Evolutionary conservation across 768 basidiomycete genomes (phyloP), one percentile per base, ranked within the genome.

Genomic region (Crassisporium funariophilum): DNA sequence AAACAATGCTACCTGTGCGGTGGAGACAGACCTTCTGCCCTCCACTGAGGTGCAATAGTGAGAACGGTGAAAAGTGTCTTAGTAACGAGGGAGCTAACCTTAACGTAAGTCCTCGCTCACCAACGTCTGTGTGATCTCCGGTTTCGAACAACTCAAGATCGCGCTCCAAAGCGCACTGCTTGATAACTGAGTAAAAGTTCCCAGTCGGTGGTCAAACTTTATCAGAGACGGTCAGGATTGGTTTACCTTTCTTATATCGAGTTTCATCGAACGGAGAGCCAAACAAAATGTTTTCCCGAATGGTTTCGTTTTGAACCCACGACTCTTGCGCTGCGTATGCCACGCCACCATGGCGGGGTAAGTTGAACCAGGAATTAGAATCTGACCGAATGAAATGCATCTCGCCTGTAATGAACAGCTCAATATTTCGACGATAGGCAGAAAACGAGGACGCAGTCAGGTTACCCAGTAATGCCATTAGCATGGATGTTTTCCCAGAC

Each of bases 281-380:
- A 50, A 94, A 93, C 37, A 86, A 67, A 46, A 94, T 84, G 57
- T 93, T 94, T 29, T 91, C 84, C 71, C 68, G 73, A 42, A 88
- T 85, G 0, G 86, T 88, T 46, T 83, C 85, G 53, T 86, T 90
- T 62, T 84, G 77, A 9, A 90, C 81, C 88, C 88, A 93, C 2
- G 85, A 81, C 58, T 89, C 87, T 61, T 93, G 90, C 2, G 84
- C 83, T 4, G 86, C 85, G 62, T 88, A 91, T 5, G 87, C 82
- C 16, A 92, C 76, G 10, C 88, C 86, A 2, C 72, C 72, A 4
- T 63, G 63, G 5, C 86, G 71, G 29, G 89, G 88, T 4, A 91
- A 73, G 49, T 78, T 79, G 63, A 75, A 84, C 75, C 78, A 85
- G 1, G 83, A 78, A 21, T 75, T 72, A 4, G 75, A 68, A 11